Conservation (phyloP, 169 alveolate genomes). For the Cyclospora cayetanensis region DNA sequence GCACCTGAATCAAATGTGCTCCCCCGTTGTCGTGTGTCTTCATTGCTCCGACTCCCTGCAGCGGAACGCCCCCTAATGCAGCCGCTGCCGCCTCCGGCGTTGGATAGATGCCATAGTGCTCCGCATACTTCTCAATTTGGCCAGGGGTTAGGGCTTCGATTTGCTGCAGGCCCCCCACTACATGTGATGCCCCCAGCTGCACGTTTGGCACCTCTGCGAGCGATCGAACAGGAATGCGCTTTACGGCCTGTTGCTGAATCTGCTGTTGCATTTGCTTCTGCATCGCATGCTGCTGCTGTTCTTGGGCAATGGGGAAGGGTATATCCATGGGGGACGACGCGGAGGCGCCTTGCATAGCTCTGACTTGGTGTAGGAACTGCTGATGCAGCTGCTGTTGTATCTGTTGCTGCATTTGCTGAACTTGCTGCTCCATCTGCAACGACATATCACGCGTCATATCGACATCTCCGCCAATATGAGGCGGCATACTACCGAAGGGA, state of each 20-base stretch:
- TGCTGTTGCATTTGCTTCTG: neutral
- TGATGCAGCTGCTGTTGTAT: too few species aligned
- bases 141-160: neutral
- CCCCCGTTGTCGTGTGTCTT: too few species aligned
- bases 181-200: slow-evolving; percentile 43
- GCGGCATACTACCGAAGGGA: too few species aligned
- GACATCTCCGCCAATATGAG: too few species aligned
- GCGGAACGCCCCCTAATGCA: slow-evolving; percentile 44
- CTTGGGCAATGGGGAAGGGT: neutral
- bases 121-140: slow-evolving; percentile 10
- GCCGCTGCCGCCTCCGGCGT: slow-evolving; percentile 52
- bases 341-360: too few species aligned
- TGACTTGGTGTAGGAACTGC: too few species aligned
- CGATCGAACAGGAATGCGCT: slow-evolving; percentile 23
- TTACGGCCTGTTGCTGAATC: neutral
- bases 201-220: neutral
- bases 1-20: too few species aligned
- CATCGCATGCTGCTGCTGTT: neutral
- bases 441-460: too few species aligned
- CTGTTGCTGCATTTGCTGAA: too few species aligned
- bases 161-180: neutral
- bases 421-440: too few species aligned
- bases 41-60: slow-evolving; percentile 33
- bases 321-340: too few species aligned
- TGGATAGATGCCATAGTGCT: neutral